Evolutionary conservation across 805 yeast genomes (phyloP), one percentile per base, ranked within the genome.

Genomic region (Spathaspora gorwiae): DNA sequence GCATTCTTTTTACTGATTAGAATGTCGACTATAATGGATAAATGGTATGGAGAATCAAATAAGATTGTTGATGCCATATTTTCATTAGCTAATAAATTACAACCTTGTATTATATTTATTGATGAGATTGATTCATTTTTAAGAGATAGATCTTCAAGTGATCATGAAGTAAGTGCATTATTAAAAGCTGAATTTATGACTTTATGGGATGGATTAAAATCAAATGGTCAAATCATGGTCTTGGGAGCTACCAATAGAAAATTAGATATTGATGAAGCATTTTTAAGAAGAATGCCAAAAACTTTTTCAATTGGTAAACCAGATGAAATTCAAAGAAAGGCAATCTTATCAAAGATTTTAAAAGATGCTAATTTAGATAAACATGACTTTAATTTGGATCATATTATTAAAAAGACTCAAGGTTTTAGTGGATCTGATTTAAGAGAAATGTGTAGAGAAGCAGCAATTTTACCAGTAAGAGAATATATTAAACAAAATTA

Each of bases 131-230:
- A 92, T 68, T 88, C 97, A 6, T 90, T 92, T 59, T 72, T 92
- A 54, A 78, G 97, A 54, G 96, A 89, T 59, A 76, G 99, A 50
- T 77, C 84, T 14, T 77, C 88, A 1, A 72, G 75, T 40, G 99
- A 92, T 65, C 97, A 92, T 66, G 99, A 92, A 65, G 90, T 88
- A n/a, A 90, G 96, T 29, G 88, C 97, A 0, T 84, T 85, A 78
- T 72, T 92, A 50, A 92, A 92, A 65, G 96, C 98, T 0, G 98
- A 92, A 64, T 94, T 92, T 59, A 92, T 92, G 97, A 89, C 97
- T 0, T 69, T 92, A 42, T 92, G 98, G 98, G 99, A 92, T 63
- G 99, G 99, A 0, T 70, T 92, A 30, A 66, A 78, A 7, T 76
- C 86, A 8, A 79, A 83, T 47, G 95, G 96, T 1, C 74, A 96